phyloP scores from a whole-genome alignment of 371 early-diverging fungal species.

The Mortierella sp. region DNA sequence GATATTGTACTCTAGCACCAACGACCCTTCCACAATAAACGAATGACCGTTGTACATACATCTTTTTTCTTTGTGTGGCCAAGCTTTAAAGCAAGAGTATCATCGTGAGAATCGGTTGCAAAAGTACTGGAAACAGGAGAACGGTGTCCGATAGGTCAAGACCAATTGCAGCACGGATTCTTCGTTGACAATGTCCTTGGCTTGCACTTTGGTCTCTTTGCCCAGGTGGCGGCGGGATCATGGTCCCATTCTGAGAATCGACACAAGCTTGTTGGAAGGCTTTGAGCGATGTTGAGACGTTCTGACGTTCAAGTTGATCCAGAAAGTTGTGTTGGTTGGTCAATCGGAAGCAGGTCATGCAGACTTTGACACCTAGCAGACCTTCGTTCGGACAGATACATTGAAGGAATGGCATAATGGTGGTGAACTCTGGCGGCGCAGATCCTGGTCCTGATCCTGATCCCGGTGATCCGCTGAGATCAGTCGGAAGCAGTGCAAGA shows the following conservation, averaged over 20 bases:
- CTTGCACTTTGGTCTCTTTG: constrained; percentile 24
- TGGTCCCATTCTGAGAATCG: constrained; percentile 19
- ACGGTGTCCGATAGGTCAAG: too few relatives aligned
- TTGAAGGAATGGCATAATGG: constrained; percentile 24
- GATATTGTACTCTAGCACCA: too few relatives aligned
- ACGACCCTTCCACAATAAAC: too few relatives aligned
- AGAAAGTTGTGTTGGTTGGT: constrained; percentile 29
- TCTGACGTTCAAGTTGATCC: constrained; percentile 18
- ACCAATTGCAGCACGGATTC: too few relatives aligned
- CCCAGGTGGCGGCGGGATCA: constrained; percentile 22
- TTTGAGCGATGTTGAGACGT: constrained; percentile 15
- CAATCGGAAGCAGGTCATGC: constrained; percentile 29
- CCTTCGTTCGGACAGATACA: constrained; percentile 44
- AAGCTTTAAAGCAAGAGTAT: too few relatives aligned
- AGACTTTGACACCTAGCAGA: constrained; percentile 28
- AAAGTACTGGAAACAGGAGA: too few relatives aligned
- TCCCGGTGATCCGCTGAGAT: constrained; percentile 1
- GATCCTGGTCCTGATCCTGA: background rate
- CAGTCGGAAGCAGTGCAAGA: background rate
- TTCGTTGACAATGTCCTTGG: too few relatives aligned
- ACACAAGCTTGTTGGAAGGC: constrained; percentile 36
- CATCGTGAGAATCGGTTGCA: too few relatives aligned
- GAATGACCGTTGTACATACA: too few relatives aligned
- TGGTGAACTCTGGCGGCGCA: constrained; percentile 30
- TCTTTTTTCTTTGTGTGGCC: too few relatives aligned